Conservation (phyloP, 345 rosid species). For the Camelina neglecta region DNA sequence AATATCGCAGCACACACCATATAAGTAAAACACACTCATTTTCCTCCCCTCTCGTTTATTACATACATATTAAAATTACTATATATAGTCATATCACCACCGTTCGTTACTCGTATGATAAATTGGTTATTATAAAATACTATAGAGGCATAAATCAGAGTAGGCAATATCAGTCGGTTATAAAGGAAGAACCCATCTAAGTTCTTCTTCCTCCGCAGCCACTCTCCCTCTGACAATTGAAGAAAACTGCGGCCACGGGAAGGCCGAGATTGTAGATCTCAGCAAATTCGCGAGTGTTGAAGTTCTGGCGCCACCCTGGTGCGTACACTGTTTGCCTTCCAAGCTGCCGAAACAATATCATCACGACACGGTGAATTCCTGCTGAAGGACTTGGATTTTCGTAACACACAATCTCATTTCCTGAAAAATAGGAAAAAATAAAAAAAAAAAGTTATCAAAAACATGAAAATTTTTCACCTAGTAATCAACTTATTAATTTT, state of each 20-base stretch:
- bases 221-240: conserved; percentile 84
- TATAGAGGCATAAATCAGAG: conserved; percentile 10
- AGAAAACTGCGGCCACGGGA: conserved; percentile 81
- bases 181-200: conserved; percentile 20
- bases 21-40: conserved; percentile 27
- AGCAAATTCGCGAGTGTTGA: conserved; percentile 82
- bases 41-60: conserved; percentile 26
- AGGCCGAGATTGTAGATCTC: conserved; percentile 82
- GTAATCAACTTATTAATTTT: not conserved
- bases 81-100: conserved; percentile 7
- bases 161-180: not conserved
- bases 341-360: conserved; percentile 72
- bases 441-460: not conserved
- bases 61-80: conserved; percentile 14
- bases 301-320: conserved; percentile 91
- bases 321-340: conserved; percentile 90
- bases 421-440: conserved; percentile 40
- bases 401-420: conserved; percentile 75
- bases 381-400: conserved; percentile 75
- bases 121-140: conserved; percentile 28
- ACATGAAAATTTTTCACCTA: not conserved
- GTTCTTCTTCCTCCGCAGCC: conserved; percentile 72
- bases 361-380: conserved; percentile 78
- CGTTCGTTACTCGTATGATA: conserved; percentile 12
- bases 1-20: conserved; percentile 20